Evolutionary conservation across 2,329 filamentous ascomycete species (phyloP), one percentile per base, ranked within the genome.

Genomic region (Aspergillus thermomutatus): DNA sequence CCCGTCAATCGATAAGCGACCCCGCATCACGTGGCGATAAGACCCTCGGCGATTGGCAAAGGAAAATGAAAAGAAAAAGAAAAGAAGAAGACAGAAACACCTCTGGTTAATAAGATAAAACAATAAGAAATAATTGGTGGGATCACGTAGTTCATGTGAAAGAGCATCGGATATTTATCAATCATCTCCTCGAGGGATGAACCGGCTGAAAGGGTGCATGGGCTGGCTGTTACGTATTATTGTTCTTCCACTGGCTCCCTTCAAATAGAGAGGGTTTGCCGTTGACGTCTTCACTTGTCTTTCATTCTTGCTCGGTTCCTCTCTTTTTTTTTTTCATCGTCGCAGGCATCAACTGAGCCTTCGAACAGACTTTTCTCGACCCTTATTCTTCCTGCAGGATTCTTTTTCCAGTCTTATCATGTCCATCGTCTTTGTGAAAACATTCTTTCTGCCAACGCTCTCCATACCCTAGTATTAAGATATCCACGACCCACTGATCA

Each of bases 1-100:
- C 50, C 34, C 34, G 27, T 19, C 23, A 40, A 49, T 28, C 28
- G 61, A 64, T 64, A 59, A 64, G 56, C 40, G 54, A 51, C 62
- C 60, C 62, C 62, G 60, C 62, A 59, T 64, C 62, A 64, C 60
- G 60, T 64, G 62, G 55, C 11, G 62, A 62, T 61, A 62, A 51
- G 49, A 3, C 3, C 2, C 1, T 9, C 11, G 45, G 37, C 56
- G 17, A 59, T 60, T 62, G 60, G 52, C 37, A 48, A 23, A 45
- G 2, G n/a, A 43, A 19, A 25, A n/a, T 3, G 37, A 27, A 40
- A 17, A 45, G 19, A 37, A 17, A 26, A 17, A 57, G 45, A 49
- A 25, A 34, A 49, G 27, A 49, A 51, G 50, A 37, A 17, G n/a
- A n/a, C n/a, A n/a, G n/a, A n/a, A n/a, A n/a, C n/a, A n/a, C n/a